These are phyloP conservation scores for Dictyostelium intermedium DNA, from an alignment of 78 protist genomes.

Conservation along the genomic window DNA sequence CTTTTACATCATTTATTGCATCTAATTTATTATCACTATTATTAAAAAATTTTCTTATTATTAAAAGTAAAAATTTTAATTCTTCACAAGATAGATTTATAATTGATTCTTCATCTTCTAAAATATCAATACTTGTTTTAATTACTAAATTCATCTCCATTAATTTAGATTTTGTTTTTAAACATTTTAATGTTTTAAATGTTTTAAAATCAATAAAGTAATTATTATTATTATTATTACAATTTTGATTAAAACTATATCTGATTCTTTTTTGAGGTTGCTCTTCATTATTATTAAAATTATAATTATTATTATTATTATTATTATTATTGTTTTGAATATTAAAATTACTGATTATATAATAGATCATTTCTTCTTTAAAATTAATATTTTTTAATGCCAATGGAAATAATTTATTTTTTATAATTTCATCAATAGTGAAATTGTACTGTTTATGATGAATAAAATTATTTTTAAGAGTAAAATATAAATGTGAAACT, in stretches of 20 bases:
- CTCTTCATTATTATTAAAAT: neutral
- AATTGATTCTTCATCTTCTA: neutral
- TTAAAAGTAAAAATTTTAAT: no score
- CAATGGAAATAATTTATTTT: neutral
- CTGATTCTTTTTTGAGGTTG: neutral
- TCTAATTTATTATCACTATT: neutral
- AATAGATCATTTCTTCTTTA: neutral
- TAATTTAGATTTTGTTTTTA: neutral
- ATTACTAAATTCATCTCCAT: neutral
- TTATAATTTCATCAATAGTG: neutral
- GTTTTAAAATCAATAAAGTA: neutral
- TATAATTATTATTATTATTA: no score
- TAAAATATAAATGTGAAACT: neutral
- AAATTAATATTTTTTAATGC: neutral
- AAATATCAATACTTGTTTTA: neutral
- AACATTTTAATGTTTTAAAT: neutral
- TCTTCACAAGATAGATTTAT: neutral
- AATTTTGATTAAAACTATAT: neutral
- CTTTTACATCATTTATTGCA: neutral
- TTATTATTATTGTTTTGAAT: no score
- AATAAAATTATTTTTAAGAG: neutral
- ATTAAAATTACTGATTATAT: no score
- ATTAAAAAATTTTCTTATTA: neutral
- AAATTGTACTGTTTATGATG: neutral
- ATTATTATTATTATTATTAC: no score